These are phyloP conservation scores for Colletotrichum destructivum DNA, from an alignment of 2,329 filamentous ascomycete genomes.

Conservation along the genomic window DNA sequence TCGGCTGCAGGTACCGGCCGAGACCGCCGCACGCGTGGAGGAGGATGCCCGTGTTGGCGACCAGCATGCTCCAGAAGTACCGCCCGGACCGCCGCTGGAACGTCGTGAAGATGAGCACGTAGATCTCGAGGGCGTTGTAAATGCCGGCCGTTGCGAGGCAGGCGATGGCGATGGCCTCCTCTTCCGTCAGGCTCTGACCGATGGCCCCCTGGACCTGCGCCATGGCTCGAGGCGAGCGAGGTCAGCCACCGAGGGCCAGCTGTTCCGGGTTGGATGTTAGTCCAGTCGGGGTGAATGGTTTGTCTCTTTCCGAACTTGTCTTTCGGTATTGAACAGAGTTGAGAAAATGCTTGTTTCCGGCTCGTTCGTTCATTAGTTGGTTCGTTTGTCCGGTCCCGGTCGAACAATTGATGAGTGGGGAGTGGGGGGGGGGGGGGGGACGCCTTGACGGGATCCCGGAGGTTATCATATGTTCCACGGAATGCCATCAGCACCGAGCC, in stretches of 20 bases:
- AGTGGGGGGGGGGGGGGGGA: no score
- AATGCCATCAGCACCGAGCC: neutral
- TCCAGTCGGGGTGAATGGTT: neutral
- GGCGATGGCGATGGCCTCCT: slow-evolving; percentile 26
- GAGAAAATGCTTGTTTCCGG: no score
- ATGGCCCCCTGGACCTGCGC: slow-evolving; percentile 37
- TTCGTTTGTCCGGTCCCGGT: neutral
- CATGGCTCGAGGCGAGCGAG: slow-evolving; percentile 12
- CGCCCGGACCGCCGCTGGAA: slow-evolving; percentile 46
- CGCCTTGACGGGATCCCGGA: neutral
- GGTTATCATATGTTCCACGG: neutral
- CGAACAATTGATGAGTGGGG: neutral
- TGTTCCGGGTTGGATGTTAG: neutral
- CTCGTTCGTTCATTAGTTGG: no score
- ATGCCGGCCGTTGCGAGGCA: slow-evolving; percentile 33
- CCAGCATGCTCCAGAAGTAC: slow-evolving; percentile 51
- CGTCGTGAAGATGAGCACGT: slow-evolving; percentile 46
- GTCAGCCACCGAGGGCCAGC: neutral
- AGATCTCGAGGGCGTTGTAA: slow-evolving; percentile 47
- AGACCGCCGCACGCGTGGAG: slow-evolving; percentile 66
- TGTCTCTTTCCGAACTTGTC: neutral
- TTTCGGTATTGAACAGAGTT: neutral
- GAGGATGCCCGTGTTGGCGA: slow-evolving; percentile 58
- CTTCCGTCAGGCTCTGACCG: slow-evolving; percentile 7
- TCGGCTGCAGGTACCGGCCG: slow-evolving; percentile 53